Percentiles rank a stretch among this genome's conserved stretches.
Evolutionary conservation across 106 monocot species (phyloP).

Genomic region (Amphibolis antarctica): DNA sequence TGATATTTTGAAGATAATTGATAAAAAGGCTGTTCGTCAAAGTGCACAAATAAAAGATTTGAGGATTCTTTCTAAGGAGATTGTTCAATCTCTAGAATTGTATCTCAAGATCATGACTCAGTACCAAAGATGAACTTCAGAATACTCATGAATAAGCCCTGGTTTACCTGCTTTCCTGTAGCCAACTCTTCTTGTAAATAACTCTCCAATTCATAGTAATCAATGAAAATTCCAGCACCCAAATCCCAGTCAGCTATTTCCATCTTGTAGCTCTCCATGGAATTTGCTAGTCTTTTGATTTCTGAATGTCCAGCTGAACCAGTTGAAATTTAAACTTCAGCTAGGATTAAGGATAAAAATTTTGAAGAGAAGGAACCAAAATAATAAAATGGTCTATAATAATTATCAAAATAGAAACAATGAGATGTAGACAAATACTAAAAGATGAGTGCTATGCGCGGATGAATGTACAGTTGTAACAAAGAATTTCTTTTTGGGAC

Average conservation of each 20-base stretch:
- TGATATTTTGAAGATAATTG: too few species aligned
- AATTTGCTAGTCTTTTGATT: slow-evolving; percentile 62
- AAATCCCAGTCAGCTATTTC: slow-evolving; percentile 94
- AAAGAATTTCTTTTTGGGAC: too few species aligned
- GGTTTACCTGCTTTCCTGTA: slow-evolving; percentile 37
- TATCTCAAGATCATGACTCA: too few species aligned
- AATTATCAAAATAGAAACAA: background rate
- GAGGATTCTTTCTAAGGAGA: too few species aligned
- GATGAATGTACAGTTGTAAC: too few species aligned
- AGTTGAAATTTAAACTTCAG: slow-evolving; percentile 5
- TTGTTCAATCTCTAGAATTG: too few species aligned
- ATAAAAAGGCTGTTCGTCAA: too few species aligned
- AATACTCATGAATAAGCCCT: background rate
- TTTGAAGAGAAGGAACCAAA: background rate
- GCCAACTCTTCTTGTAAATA: slow-evolving; percentile 53
- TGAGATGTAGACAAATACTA: background rate
- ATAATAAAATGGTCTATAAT: background rate
- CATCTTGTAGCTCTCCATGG: slow-evolving; percentile 65
- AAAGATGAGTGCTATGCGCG: too few species aligned
- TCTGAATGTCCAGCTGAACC: slow-evolving; percentile 67
- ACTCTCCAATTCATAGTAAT: slow-evolving; percentile 46
- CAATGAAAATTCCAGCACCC: slow-evolving; percentile 81
- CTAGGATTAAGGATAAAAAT: background rate
- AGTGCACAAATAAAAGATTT: too few species aligned
- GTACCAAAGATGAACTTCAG: too few species aligned